Evolutionary conservation across 257 asterid genomes (phyloP).

Genomic region (Solanum ossicruentum): DNA sequence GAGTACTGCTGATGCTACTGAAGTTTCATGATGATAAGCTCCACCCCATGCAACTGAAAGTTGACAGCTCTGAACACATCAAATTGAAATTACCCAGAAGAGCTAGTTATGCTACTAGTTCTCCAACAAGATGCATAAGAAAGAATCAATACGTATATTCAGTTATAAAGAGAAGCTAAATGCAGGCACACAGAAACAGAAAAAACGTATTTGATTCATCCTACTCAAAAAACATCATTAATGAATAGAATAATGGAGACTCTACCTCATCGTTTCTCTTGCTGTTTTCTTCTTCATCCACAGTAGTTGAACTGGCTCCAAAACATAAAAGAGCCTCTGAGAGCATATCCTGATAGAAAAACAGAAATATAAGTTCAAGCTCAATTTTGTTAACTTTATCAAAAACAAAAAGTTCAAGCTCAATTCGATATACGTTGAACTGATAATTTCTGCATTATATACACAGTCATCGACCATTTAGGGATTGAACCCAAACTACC

Average conservation of each 20-base stretch:
- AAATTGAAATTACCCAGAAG: not conserved
- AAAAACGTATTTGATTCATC: not conserved
- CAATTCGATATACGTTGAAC: not conserved
- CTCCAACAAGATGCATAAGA: not conserved
- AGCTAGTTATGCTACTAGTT: not conserved
- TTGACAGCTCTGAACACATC: not conserved
- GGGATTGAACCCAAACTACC: not conserved
- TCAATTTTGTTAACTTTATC: not conserved
- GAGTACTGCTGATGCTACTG: not conserved
- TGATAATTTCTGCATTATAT: not conserved
- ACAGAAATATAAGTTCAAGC: not conserved
- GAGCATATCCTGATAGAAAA: constrained; percentile 38
- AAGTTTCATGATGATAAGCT: not conserved
- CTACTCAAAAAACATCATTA: not conserved
- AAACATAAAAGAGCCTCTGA: constrained; percentile 81
- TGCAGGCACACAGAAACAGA: not conserved
- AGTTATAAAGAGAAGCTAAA: not conserved
- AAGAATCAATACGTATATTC: not conserved
- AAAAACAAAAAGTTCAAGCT: too few relatives aligned
- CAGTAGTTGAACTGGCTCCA: constrained; percentile 78
- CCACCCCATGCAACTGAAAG: not conserved
- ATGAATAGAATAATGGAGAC: not conserved
- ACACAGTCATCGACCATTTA: not conserved
- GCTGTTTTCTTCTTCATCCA: constrained; percentile 33
- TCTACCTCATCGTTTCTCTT: constrained; percentile 33